Percentiles rank a stretch among this genome's conserved stretches.
phyloP scores from a whole-genome alignment of 75 land plant genomes.

The Azolla pinnata region DNA sequence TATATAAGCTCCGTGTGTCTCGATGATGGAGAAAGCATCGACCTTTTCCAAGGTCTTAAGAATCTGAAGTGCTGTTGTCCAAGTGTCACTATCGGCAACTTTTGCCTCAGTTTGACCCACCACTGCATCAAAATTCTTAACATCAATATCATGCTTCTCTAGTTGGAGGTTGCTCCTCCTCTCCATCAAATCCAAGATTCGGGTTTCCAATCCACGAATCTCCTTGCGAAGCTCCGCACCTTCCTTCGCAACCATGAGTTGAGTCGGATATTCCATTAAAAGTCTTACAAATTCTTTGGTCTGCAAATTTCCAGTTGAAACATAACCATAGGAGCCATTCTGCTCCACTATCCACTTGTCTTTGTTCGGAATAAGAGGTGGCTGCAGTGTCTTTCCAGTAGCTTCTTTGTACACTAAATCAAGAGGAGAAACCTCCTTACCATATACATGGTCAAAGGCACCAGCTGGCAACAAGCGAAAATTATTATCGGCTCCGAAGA shows the following conservation, averaged over 20 bases:
- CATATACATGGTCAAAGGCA: constrained; percentile 8
- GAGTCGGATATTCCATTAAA: constrained; percentile 2
- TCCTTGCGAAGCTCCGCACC: background rate
- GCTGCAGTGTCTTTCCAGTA: constrained; percentile 5
- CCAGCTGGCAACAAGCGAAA: constrained; percentile 9
- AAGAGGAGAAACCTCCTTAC: constrained; percentile 1
- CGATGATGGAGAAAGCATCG: background rate
- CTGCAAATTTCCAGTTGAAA: background rate
- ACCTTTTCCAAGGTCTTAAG: constrained; percentile 4
- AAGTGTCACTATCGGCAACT: background rate
- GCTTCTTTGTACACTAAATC: background rate
- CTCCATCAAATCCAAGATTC: background rate
- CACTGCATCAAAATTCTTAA: no score
- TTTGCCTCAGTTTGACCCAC: background rate
- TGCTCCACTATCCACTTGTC: constrained; percentile 6
- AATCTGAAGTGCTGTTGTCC: constrained; percentile 4
- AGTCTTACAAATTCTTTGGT: constrained; percentile 1
- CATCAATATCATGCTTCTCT: no score
- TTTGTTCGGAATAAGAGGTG: constrained; percentile 6
- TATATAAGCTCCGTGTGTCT: background rate
- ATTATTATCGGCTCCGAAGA: constrained; percentile 8
- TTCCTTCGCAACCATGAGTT: background rate
- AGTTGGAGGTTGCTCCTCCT: background rate
- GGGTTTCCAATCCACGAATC: background rate
- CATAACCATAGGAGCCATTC: background rate